These are phyloP conservation scores for Leptodontidium sp. DNA, from an alignment of 2,329 filamentous ascomycete species.

Conservation along the genomic window DNA sequence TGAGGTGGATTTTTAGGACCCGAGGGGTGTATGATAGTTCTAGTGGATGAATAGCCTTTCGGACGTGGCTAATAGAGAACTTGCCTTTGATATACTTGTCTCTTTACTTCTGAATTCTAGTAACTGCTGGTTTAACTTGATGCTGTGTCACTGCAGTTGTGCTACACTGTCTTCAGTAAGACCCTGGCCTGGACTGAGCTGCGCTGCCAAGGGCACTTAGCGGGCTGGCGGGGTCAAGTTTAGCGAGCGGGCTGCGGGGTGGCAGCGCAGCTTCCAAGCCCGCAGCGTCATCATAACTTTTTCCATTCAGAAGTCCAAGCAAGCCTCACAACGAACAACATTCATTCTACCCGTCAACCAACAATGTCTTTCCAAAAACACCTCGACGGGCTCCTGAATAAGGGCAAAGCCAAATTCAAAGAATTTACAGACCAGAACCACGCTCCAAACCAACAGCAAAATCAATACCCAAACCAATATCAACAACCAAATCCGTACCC, in stretches of 20 bases:
- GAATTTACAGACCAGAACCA: constrained; percentile 35
- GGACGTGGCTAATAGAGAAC: background rate
- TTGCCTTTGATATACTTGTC: background rate
- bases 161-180: background rate
- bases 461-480: constrained; percentile 18
- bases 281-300: background rate
- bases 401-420: constrained; percentile 39
- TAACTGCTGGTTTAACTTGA: background rate
- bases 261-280: background rate
- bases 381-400: constrained; percentile 35
- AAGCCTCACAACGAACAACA: constrained; percentile 10
- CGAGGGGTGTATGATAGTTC: constrained; percentile 9
- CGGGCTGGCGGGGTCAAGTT: background rate
- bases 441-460: constrained; percentile 19
- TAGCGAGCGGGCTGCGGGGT: constrained; percentile 10
- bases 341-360: background rate
- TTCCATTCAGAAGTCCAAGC: background rate
- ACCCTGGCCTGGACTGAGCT: background rate
- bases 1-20: constrained; percentile 4
- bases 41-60: background rate
- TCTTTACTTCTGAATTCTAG: background rate
- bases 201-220: background rate
- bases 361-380: constrained; percentile 38
- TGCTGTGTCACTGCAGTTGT: background rate
- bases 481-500: constrained; percentile 12